Conservation (phyloP, 345 rosid genomes). For the Psidium guajava region DNA sequence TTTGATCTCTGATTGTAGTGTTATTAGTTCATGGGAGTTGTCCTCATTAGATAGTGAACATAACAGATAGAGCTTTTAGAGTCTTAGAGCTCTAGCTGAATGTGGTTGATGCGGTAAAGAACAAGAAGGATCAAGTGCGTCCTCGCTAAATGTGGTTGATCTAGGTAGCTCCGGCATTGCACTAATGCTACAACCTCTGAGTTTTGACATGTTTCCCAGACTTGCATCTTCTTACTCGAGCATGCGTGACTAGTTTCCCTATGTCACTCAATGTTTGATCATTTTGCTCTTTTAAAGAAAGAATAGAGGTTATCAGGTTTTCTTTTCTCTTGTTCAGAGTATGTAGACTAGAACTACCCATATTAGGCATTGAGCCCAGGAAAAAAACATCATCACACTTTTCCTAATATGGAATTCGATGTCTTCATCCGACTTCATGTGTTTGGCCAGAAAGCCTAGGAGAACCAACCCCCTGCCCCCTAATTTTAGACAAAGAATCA, state of each 20-base stretch:
- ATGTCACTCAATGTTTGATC: not conserved
- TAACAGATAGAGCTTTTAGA: not conserved
- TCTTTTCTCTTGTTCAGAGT: not conserved
- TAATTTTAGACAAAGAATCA: not conserved
- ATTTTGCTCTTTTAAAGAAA: not conserved
- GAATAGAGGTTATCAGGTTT: not conserved
- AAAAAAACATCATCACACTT: no score
- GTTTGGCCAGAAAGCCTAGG: no score
- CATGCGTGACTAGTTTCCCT: not conserved
- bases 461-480: no score
- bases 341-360: no score
- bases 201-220: not conserved
- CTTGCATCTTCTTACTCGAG: not conserved
- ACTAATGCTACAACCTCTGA: not conserved
- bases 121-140: not conserved
- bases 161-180: not conserved
- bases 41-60: not conserved
- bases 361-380: no score
- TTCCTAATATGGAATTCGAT: no score
- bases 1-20: not conserved
- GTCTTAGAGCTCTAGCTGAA: not conserved
- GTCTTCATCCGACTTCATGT: no score
- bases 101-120: not conserved
- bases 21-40: not conserved
- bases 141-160: not conserved